Evolutionary conservation across 352 stramenopile species (phyloP).

Genomic region (Pythium folliculosum): DNA sequence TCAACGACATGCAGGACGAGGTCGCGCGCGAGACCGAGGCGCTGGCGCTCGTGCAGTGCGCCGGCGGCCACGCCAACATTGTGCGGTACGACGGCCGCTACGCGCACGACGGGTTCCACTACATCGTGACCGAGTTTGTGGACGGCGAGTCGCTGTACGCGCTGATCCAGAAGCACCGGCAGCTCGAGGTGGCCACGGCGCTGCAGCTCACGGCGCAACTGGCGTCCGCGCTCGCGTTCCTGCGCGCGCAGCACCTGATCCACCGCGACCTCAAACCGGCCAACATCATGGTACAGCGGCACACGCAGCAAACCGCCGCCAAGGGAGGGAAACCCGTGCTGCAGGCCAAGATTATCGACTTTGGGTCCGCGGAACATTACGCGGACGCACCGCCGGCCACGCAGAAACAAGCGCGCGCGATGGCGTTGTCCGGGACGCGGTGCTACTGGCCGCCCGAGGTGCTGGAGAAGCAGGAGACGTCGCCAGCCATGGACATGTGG

Average conservation of each 20-base stretch:
- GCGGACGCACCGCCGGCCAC: conserved; percentile 6
- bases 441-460: conserved; percentile 88
- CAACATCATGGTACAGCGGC: conserved; percentile 73
- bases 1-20: conserved; percentile 53
- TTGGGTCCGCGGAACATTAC: conserved; percentile 65
- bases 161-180: conserved; percentile 59
- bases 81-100: conserved; percentile 67
- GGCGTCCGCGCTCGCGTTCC: conserved; percentile 66
- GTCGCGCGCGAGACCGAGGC: conserved; percentile 63
- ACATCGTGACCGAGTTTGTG: conserved; percentile 81
- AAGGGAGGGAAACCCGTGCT: conserved; percentile 22
- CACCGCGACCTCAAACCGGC: conserved; percentile 91
- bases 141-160: conserved; percentile 65
- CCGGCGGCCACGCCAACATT: conserved; percentile 65
- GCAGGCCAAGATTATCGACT: conserved; percentile 87
- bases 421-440: conserved; percentile 71
- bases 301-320: background rate
- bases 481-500: conserved; percentile 88
- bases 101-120: conserved; percentile 79
- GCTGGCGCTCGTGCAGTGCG: conserved; percentile 48
- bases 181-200: conserved; percentile 45
- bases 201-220: conserved; percentile 64
- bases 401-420: conserved; percentile 3
- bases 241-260: conserved; percentile 55
- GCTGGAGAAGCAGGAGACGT: conserved; percentile 53